These are phyloP conservation scores for Chenopodium album DNA, from an alignment of 148 eudicot species.

Conservation along the genomic window DNA sequence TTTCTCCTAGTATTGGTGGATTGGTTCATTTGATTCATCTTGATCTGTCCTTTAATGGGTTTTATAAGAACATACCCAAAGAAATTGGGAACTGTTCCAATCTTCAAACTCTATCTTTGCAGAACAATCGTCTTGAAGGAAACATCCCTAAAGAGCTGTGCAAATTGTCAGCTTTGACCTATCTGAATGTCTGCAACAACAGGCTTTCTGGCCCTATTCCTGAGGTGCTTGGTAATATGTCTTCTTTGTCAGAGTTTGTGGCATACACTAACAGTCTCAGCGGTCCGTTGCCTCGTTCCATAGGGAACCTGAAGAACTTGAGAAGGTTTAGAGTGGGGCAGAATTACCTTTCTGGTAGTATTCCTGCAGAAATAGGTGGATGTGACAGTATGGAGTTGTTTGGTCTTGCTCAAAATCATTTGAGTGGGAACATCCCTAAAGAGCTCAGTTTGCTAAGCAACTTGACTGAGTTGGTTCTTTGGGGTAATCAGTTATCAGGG, in stretches of 20 bases:
- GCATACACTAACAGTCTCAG: constrained; percentile 32
- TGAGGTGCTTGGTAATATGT: constrained; percentile 35
- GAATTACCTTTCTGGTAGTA: constrained; percentile 38
- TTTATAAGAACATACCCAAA: constrained; percentile 56
- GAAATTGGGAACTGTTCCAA: constrained; percentile 67
- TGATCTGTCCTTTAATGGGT: constrained; percentile 52
- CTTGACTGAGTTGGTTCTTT: constrained; percentile 63
- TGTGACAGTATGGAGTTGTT: constrained; percentile 33
- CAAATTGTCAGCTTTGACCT: constrained; percentile 28
- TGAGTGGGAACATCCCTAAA: constrained; percentile 36
- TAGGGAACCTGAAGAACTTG: constrained; percentile 39
- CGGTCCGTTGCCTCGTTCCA: constrained; percentile 35
- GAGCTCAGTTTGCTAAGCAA: constrained; percentile 36
- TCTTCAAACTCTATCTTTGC: constrained; percentile 49
- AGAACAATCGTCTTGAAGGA: constrained; percentile 60
- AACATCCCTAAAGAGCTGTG: constrained; percentile 31
- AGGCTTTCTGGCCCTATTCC: constrained; percentile 42
- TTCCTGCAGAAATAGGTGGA: constrained; percentile 38
- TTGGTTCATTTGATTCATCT: constrained; percentile 42
- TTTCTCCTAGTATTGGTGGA: constrained; percentile 62
- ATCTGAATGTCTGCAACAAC: constrained; percentile 31
- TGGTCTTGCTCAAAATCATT: constrained; percentile 36
- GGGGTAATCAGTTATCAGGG: constrained; percentile 71
- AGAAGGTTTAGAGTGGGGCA: constrained; percentile 32
- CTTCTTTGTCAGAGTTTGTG: constrained; percentile 31